Evolutionary conservation across 495 filamentous ascomycete genomes (phyloP), one percentile per base, ranked within the genome.

Genomic region (Monascus purpureus): DNA sequence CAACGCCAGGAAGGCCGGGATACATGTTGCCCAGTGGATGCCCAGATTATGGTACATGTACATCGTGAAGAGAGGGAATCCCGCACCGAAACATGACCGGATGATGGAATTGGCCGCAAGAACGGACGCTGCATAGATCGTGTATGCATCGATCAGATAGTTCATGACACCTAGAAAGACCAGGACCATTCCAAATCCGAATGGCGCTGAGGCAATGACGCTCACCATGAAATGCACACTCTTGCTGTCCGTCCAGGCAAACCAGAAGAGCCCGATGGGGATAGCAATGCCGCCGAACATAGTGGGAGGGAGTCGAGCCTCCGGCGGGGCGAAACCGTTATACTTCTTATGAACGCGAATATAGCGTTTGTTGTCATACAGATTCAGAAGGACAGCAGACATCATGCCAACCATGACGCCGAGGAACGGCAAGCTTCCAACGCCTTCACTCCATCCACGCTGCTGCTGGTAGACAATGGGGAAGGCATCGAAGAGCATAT

Each of bases 381-480:
- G 17, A 8, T 28, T 29, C 9, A 26, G 32, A 6, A 16, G 9
- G 8, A 38, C 7, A 6, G 28, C 35, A 3, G 27, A 12, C 14
- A 75, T n/a, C n/a, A 38, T 25, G 8, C 81, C 80, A 33, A 73
- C 46, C 15, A 75, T 73, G 25, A 86, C 78, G 8, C 80, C 77
- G 2, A 69, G 41, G 43, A 82, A 85, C 11, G 77, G 53, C 1
- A 85, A 67, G 3, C 78, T 78, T 0, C 68, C 63, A 13, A 73
- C 46, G 17, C 73, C 69, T 6, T 68, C 52, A 2, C 54, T 57
- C 80, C 80, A 85, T 32, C 70, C 70, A 8, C 80, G 74, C 25
- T 76, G 47, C 17, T 75, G 50, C 4, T 62, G 55, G 50, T 82
- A 85, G 31, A 85, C 70, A 25, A 83, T 71, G 3, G 80, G 80